Percentiles rank a stretch among this genome's conserved stretches.
These are phyloP conservation scores for Acanthamoeba polyphaga DNA, from an alignment of 208 protist genomes.

Conservation along the genomic window DNA sequence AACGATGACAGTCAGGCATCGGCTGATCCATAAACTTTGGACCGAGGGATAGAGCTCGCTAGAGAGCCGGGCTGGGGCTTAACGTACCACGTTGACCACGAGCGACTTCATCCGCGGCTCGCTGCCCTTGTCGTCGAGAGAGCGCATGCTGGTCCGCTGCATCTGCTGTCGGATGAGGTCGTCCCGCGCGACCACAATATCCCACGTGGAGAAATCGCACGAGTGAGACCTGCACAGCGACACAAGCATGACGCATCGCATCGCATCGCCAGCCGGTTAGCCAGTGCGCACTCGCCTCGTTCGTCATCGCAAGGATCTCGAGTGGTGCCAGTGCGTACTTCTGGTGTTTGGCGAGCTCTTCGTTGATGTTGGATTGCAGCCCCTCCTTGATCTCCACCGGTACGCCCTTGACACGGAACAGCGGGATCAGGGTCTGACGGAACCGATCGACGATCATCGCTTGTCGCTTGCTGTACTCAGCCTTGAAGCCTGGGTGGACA, in stretches of 20 bases:
- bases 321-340: background rate
- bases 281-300: background rate
- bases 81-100: conserved; percentile 54
- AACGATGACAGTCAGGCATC: background rate
- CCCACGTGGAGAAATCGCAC: conserved; percentile 37
- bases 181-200: background rate
- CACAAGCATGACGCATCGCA: no score
- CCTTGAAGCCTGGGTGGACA: background rate
- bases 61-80: background rate
- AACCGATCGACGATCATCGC: conserved; percentile 22
- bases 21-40: background rate
- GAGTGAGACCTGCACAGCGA: background rate
- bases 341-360: conserved; percentile 10
- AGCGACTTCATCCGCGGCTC: conserved; percentile 31
- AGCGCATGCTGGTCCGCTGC: background rate
- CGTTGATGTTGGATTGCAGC: background rate
- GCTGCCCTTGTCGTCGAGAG: background rate
- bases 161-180: conserved; percentile 14
- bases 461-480: conserved; percentile 11
- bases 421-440: conserved; percentile 1
- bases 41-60: background rate
- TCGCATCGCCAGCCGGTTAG: background rate
- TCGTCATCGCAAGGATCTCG: no score
- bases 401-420: conserved; percentile 16
- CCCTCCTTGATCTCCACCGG: conserved; percentile 39